Evolutionary conservation across 148 eudicot genomes (phyloP).

Genomic region (Suaeda aralocaspica): DNA sequence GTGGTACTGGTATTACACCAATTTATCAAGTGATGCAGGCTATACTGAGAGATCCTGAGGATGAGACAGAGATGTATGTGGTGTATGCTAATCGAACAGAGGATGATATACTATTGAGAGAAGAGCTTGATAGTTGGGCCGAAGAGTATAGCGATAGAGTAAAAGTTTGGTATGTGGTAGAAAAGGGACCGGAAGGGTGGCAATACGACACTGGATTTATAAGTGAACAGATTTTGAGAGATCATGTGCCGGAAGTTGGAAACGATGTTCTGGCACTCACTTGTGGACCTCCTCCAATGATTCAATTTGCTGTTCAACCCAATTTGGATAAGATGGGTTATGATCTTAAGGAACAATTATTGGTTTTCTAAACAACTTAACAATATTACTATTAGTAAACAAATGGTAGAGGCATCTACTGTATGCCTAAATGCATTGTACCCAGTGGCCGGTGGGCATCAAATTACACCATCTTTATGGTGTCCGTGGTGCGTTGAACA

Average conservation of each 20-base stretch:
- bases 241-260: conserved; percentile 56
- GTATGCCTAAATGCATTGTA: too few species aligned
- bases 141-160: conserved; percentile 47
- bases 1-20: conserved; percentile 93
- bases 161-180: conserved; percentile 87
- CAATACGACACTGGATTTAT: conserved; percentile 55
- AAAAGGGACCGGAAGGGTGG: conserved; percentile 57
- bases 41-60: conserved; percentile 67
- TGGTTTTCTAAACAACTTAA: conserved; percentile 63
- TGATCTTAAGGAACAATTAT: conserved; percentile 56
- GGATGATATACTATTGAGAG: conserved; percentile 66
- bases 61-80: conserved; percentile 71
- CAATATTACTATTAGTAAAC: too few species aligned
- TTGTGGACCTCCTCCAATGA: conserved; percentile 95
- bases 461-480: too few species aligned
- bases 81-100: conserved; percentile 86
- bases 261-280: conserved; percentile 58
- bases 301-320: conserved; percentile 82
- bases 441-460: too few species aligned
- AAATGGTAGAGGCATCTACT: not conserved
- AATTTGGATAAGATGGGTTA: conserved; percentile 88
- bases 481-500: too few species aligned
- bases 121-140: conserved; percentile 82
- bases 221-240: conserved; percentile 54
- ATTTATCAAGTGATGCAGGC: conserved; percentile 90